Conservation (phyloP, 306 rosid genomes). For the Arachis hypogaea region DNA sequence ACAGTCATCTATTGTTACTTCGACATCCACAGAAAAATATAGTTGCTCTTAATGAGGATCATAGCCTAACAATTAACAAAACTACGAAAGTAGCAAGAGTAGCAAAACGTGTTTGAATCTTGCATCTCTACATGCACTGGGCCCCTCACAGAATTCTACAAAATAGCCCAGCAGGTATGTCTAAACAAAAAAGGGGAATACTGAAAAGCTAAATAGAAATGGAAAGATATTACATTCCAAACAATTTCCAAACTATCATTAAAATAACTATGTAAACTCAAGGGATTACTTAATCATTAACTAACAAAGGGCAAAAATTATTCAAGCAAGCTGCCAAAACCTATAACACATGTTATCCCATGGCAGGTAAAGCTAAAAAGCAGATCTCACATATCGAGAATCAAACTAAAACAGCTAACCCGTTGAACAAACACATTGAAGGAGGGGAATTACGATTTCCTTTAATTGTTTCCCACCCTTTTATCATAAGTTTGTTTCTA, state of each 20-base stretch:
- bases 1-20: not conserved
- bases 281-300: not conserved
- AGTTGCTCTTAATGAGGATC: not conserved
- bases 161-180: not conserved
- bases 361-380: not conserved
- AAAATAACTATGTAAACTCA: not conserved
- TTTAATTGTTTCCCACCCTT: not conserved
- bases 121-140: not conserved
- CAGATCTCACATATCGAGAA: too few species aligned
- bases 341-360: not conserved
- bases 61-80: not conserved
- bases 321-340: not conserved
- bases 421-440: constrained; percentile 8
- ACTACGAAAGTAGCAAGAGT: not conserved
- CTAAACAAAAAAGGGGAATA: not conserved
- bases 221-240: not conserved
- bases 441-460: not conserved
- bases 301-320: not conserved
- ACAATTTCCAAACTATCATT: not conserved
- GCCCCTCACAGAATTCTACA: not conserved
- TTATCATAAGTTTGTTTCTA: not conserved
- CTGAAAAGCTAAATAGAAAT: not conserved
- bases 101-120: not conserved
- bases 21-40: not conserved
- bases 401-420: constrained; percentile 3